A percentile compares a stretch with the other conserved stretches of the same genome.
phyloP scores from a whole-genome alignment of 805 yeast species.

The Lipomyces lipofer region DNA sequence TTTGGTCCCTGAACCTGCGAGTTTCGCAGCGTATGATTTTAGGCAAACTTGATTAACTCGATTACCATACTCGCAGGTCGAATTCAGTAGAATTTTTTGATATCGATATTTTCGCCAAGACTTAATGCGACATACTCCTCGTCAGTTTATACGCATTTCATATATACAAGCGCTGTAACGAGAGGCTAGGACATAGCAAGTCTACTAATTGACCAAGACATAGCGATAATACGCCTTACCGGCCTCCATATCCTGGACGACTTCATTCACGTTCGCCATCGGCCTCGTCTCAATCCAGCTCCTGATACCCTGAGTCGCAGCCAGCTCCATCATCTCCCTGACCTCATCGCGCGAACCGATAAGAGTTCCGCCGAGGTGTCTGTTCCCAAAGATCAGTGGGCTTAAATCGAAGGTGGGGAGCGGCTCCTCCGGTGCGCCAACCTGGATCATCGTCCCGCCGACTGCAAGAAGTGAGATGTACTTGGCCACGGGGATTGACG shows the following conservation, averaged over 20 bases:
- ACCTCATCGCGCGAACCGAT: slow-evolving; percentile 66
- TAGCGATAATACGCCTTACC: slow-evolving; percentile 10
- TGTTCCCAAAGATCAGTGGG: slow-evolving; percentile 11
- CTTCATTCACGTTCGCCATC: slow-evolving; percentile 30
- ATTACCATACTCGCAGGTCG: too few relatives aligned
- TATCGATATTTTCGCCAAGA: too few relatives aligned
- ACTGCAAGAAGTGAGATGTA: slow-evolving; percentile 54
- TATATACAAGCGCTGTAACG: too few relatives aligned
- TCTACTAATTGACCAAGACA: slow-evolving; percentile 1
- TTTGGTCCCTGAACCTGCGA: too few relatives aligned
- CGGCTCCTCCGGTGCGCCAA: slow-evolving; percentile 55
- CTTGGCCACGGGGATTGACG: slow-evolving; percentile 42
- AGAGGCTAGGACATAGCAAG: too few relatives aligned
- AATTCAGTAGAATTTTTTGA: too few relatives aligned
- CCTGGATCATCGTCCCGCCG: slow-evolving; percentile 58
- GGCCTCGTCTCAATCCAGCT: slow-evolving; percentile 24
- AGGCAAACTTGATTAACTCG: too few relatives aligned
- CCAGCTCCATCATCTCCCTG: slow-evolving; percentile 62
- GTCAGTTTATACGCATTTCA: too few relatives aligned
- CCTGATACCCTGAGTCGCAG: slow-evolving; percentile 48
- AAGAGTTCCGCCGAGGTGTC: slow-evolving; percentile 49
- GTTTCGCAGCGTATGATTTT: too few relatives aligned
- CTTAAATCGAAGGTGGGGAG: slow-evolving; percentile 9
- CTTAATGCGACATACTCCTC: too few relatives aligned
- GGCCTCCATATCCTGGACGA: slow-evolving; percentile 12